Evolutionary conservation across 441 rosid species (phyloP).

Genomic region (Erodium trifolium): DNA sequence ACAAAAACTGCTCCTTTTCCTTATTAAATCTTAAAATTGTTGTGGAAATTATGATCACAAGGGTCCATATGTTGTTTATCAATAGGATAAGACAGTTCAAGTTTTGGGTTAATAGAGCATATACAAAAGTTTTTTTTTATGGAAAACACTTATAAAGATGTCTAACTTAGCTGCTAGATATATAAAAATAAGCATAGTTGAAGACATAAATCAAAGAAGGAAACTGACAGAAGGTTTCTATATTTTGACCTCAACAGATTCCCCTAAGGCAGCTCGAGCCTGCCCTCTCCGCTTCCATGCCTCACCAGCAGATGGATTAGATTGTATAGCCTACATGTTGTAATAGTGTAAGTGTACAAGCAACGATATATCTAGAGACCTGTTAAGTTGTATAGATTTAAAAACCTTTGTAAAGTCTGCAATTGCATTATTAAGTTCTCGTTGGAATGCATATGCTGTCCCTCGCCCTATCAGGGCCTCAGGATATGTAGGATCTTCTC

Average conservation of each 20-base stretch:
- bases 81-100: not conserved
- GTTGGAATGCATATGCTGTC: constrained; percentile 89
- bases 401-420: constrained; percentile 85
- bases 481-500: constrained; percentile 79
- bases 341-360: constrained; percentile 19
- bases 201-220: constrained; percentile 1
- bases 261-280: constrained; percentile 96
- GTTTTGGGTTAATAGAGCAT: not conserved
- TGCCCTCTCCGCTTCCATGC: constrained; percentile 99
- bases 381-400: not conserved
- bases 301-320: constrained; percentile 90
- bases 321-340: constrained; percentile 65
- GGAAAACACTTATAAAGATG: not conserved
- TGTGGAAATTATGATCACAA: not conserved
- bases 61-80: not conserved
- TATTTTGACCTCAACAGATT: constrained; percentile 63
- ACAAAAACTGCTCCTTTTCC: not conserved
- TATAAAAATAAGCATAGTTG: not conserved
- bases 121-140: not conserved
- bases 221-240: constrained; percentile 11
- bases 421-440: constrained; percentile 85
- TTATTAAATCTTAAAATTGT: not conserved
- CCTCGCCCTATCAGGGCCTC: constrained; percentile 99
- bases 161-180: not conserved
- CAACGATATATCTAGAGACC: constrained; percentile 6